phyloP scores from a whole-genome alignment of 2,329 filamentous ascomycete genomes.

The Monilinia fructicola region DNA sequence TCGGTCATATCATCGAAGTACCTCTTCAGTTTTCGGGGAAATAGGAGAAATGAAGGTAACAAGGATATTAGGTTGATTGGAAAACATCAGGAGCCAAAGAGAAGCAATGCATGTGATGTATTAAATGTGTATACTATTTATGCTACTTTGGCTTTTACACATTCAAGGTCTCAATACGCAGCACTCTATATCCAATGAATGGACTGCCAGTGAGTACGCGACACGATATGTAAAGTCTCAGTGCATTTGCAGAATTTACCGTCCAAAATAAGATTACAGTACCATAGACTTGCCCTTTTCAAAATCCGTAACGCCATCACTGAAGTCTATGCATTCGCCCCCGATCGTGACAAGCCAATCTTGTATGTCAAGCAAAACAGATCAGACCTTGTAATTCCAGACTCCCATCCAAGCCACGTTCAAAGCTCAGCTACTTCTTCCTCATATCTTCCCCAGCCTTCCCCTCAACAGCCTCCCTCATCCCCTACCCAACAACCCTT shows the following conservation, averaged over 20 bases:
- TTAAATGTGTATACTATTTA: not conserved
- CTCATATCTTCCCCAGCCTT: not conserved
- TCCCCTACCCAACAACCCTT: conserved; percentile 30
- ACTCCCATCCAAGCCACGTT: not conserved
- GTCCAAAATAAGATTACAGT: not conserved
- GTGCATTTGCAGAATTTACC: not conserved
- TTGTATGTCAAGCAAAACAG: not conserved
- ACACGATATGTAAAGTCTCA: not conserved
- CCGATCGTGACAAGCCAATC: not conserved
- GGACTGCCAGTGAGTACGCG: not conserved
- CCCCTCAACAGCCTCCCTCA: conserved; percentile 20
- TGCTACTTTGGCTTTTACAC: not conserved
- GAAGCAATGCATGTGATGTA: not conserved
- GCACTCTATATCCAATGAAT: not conserved
- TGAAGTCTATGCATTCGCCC: not conserved
- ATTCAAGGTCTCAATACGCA: not conserved
- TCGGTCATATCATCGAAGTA: not conserved
- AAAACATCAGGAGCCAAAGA: not conserved
- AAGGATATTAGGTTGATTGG: not conserved
- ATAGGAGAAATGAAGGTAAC: not conserved
- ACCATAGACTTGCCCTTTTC: not conserved
- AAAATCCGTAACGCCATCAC: conserved; percentile 5
- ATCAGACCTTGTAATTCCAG: not conserved
- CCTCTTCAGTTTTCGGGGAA: not conserved
- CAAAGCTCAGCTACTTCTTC: not conserved